Evolutionary conservation across 2,329 filamentous ascomycete species (phyloP).

Genomic region (Penicillium sp.): DNA sequence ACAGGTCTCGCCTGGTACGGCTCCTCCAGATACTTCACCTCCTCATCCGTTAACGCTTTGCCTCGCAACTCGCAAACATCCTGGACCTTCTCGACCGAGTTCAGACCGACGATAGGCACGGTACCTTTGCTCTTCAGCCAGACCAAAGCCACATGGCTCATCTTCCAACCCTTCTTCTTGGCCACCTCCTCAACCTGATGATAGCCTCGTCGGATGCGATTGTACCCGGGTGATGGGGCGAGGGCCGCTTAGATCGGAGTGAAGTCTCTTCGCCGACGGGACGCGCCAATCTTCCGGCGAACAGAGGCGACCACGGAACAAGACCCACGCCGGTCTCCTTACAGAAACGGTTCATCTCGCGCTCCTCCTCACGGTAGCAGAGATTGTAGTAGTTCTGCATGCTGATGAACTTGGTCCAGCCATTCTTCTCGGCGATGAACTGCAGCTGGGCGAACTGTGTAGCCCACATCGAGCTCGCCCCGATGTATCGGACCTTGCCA

Average conservation of each 20-base stretch:
- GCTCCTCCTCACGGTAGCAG: constrained; percentile 61
- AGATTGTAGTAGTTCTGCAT: constrained; percentile 61
- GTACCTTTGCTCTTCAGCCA: constrained; percentile 2
- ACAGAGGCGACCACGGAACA: constrained; percentile 5
- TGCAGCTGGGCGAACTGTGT: constrained; percentile 44
- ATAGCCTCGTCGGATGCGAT: constrained; percentile 9
- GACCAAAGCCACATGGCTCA: constrained; percentile 10
- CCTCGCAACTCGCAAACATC: constrained; percentile 1
- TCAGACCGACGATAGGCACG: constrained; percentile 2
- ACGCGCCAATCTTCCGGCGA: constrained; percentile 7
- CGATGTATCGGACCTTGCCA: constrained; percentile 37
- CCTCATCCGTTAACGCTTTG: constrained; percentile 1
- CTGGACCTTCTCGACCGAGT: constrained; percentile 1
- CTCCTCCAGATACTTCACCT: constrained; percentile 7
- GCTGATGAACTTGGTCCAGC: constrained; percentile 59
- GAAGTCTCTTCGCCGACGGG: constrained; percentile 4
- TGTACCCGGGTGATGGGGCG: neutral
- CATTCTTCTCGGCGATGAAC: constrained; percentile 53
- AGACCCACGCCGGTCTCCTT: constrained; percentile 38
- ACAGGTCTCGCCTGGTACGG: neutral
- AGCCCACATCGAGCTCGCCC: constrained; percentile 34
- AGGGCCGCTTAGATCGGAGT: neutral
- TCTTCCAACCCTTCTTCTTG: constrained; percentile 10
- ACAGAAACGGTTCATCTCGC: constrained; percentile 54
- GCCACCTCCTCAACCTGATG: constrained; percentile 15